Percentiles rank a stretch among this genome's conserved stretches.
These are phyloP conservation scores for Fonsecaea erecta DNA, from an alignment of 2,329 filamentous ascomycete genomes.

Conservation along the genomic window DNA sequence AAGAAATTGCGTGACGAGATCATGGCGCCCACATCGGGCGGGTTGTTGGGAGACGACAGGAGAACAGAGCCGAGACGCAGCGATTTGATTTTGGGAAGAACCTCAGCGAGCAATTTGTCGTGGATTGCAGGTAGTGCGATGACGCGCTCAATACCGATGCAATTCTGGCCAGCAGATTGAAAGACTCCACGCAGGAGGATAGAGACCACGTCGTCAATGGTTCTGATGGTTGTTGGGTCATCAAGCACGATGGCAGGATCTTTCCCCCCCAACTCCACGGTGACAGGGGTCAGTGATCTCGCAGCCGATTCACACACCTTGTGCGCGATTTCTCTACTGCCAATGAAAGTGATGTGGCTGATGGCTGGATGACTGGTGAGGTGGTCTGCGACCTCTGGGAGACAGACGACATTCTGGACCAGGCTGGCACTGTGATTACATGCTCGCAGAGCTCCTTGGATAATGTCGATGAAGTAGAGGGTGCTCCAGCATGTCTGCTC, in stretches of 20 bases:
- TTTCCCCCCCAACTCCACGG: conserved; percentile 92
- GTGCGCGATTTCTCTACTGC: conserved; percentile 82
- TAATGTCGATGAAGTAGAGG: conserved; percentile 78
- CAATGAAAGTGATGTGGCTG: conserved; percentile 93
- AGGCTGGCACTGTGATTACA: conserved; percentile 83
- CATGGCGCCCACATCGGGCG: conserved; percentile 81
- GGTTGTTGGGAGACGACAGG: conserved; percentile 44
- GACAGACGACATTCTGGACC: conserved; percentile 84
- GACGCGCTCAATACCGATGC: conserved; percentile 93
- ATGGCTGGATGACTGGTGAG: conserved; percentile 85
- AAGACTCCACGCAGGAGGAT: conserved; percentile 91
- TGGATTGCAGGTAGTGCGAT: conserved; percentile 80
- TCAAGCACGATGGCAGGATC: conserved; percentile 90
- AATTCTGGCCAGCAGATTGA: conserved; percentile 89
- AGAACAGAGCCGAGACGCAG: conserved; percentile 77
- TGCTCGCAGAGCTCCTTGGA: conserved; percentile 74
- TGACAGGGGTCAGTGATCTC: conserved; percentile 81
- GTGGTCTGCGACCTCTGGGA: conserved; percentile 79
- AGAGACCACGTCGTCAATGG: conserved; percentile 73
- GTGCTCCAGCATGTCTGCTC: conserved; percentile 96
- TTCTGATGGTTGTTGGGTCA: conserved; percentile 62
- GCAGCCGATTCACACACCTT: conserved; percentile 86
- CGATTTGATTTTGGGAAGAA: conserved; percentile 73
- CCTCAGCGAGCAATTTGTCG: conserved; percentile 68
- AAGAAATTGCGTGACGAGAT: conserved; percentile 78